Conservation (phyloP, 768 basidiomycete genomes). For the Hericium erinaceus region DNA sequence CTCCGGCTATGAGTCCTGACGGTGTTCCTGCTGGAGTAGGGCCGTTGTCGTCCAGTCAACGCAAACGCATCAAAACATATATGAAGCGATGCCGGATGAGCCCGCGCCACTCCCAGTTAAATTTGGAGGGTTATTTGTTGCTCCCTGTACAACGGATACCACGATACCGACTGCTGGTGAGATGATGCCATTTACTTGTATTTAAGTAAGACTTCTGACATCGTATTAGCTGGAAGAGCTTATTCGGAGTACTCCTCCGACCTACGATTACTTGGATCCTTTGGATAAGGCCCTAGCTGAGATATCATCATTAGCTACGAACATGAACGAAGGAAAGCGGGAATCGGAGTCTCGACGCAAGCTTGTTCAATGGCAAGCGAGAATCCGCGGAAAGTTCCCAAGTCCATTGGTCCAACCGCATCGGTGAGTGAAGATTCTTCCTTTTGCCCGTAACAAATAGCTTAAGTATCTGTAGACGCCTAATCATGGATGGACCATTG, state of each 20-base stretch:
- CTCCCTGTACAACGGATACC: conserved; percentile 96
- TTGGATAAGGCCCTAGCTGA: conserved; percentile 80
- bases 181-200: conserved; percentile 20
- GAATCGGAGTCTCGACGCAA: conserved; percentile 88
- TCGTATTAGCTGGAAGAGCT: conserved; percentile 71
- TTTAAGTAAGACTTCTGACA: background rate
- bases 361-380: conserved; percentile 82
- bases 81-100: conserved; percentile 85
- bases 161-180: conserved; percentile 86
- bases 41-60: conserved; percentile 66
- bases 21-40: conserved; percentile 32
- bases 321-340: conserved; percentile 98
- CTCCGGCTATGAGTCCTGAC: conserved; percentile 34
- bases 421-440: conserved; percentile 41
- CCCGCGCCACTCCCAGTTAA: conserved; percentile 87
- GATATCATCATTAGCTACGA: conserved; percentile 81
- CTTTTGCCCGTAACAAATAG: background rate
- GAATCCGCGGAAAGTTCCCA: conserved; percentile 87
- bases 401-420: conserved; percentile 98
- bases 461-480: conserved; percentile 41
- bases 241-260: conserved; percentile 74
- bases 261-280: conserved; percentile 64
- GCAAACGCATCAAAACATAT: conserved; percentile 82
- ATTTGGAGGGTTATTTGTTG: conserved; percentile 87
- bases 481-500: conserved; percentile 88